phyloP scores from a whole-genome alignment of 352 stramenopile species.

The Pythium sukuiense region DNA sequence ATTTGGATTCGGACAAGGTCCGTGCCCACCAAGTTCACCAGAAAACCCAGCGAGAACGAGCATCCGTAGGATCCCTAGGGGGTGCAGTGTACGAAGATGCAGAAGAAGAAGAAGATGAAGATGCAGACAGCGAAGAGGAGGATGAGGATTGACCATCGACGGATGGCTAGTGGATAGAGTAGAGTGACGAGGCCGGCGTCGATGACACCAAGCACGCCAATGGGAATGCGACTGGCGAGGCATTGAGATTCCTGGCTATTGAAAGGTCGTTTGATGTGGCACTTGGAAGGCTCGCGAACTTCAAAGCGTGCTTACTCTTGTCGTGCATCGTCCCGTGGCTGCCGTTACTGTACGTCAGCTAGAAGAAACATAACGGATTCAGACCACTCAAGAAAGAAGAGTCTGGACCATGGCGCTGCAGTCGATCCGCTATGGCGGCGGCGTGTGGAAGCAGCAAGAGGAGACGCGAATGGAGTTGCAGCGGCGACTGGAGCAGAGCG shows the following conservation, averaged over 20 bases:
- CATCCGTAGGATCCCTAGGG: not conserved
- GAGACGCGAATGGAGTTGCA: slow-evolving; percentile 22
- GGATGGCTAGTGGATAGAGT: not conserved
- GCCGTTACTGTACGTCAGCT: not conserved
- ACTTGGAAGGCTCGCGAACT: not conserved
- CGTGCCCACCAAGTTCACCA: not conserved
- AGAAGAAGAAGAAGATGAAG: slow-evolving; percentile 35
- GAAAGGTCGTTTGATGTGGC: not conserved
- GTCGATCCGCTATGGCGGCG: slow-evolving; percentile 32
- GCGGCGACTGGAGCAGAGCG: slow-evolving; percentile 16
- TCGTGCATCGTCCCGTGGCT: not conserved
- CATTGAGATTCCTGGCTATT: not conserved
- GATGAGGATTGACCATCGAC: slow-evolving; percentile 16
- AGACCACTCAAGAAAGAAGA: not conserved
- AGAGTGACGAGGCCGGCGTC: not conserved
- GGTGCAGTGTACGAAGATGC: slow-evolving; percentile 27
- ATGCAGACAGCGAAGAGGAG: slow-evolving; percentile 29
- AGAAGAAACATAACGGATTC: not conserved
- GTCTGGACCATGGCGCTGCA: slow-evolving; percentile 23
- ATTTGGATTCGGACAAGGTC: slow-evolving; percentile 19
- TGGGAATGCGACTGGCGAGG: no score
- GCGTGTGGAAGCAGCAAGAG: slow-evolving; percentile 39
- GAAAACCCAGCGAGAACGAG: not conserved
- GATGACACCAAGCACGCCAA: not conserved
- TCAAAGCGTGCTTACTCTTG: not conserved